Percentiles rank a stretch among this genome's conserved stretches.
Conservation (phyloP, 805 yeast genomes). For the Lipomyces yamanashiensis region DNA sequence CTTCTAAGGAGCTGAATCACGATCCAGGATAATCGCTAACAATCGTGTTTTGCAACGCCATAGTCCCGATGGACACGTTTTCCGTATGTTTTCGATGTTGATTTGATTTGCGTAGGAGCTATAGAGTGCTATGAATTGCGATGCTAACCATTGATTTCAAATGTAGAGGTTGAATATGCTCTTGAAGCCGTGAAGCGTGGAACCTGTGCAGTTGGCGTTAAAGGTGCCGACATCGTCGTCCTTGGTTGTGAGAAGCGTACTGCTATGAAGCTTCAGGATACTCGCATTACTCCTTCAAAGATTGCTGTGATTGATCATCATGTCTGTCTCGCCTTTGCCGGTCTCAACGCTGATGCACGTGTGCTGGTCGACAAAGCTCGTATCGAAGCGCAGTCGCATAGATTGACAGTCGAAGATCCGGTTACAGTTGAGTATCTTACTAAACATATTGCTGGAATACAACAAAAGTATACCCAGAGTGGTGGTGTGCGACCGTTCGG, state of each 20-base stretch:
- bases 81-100: constrained; percentile 58
- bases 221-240: constrained; percentile 86
- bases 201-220: constrained; percentile 96
- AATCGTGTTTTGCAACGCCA: not conserved
- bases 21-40: not conserved
- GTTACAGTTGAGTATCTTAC: constrained; percentile 91
- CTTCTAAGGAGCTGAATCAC: not conserved
- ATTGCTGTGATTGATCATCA: constrained; percentile 90
- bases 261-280: constrained; percentile 92
- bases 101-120: not conserved
- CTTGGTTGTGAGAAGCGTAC: constrained; percentile 97
- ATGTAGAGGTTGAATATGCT: constrained; percentile 89
- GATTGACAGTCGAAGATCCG: constrained; percentile 91
- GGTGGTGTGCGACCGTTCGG: constrained; percentile 99
- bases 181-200: constrained; percentile 98
- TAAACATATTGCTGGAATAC: constrained; percentile 95
- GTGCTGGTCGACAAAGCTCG: constrained; percentile 93
- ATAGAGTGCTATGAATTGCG: not conserved
- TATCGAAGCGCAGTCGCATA: constrained; percentile 94
- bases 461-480: constrained; percentile 94
- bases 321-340: constrained; percentile 91
- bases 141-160: constrained; percentile 44
- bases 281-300: constrained; percentile 93
- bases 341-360: constrained; percentile 97
- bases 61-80: constrained; percentile 98